These are phyloP conservation scores for Ophiosphaerella narmari DNA, from an alignment of 2,329 filamentous ascomycete genomes.

Conservation along the genomic window DNA sequence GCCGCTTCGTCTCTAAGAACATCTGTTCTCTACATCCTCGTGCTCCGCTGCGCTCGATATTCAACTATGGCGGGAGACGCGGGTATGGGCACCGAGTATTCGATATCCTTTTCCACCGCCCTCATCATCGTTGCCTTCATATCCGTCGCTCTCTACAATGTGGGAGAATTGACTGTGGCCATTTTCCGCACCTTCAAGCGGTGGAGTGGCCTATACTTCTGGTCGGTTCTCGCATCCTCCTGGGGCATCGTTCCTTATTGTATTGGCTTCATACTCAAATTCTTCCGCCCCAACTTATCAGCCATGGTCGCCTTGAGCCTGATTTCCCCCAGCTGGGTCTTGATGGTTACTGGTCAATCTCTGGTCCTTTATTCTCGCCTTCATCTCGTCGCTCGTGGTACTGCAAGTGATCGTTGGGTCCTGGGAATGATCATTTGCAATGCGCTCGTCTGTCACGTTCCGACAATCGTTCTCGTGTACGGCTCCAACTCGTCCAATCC, in stretches of 20 bases:
- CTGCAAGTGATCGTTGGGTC: conserved; percentile 40
- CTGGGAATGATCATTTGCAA: conserved; percentile 58
- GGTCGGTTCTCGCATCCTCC: conserved; percentile 14
- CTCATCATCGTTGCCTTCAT: conserved; percentile 17
- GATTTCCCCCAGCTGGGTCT: conserved; percentile 57
- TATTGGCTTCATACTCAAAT: conserved; percentile 17
- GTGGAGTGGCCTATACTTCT: conserved; percentile 19
- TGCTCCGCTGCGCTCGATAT: too few relatives aligned
- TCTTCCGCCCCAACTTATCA: conserved; percentile 10
- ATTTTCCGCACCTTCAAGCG: conserved; percentile 20
- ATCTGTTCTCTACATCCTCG: too few relatives aligned
- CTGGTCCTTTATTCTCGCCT: conserved; percentile 64
- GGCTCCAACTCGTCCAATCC: conserved; percentile 47
- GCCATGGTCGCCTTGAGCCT: conserved; percentile 46
- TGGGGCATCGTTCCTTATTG: conserved; percentile 15
- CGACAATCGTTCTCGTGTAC: conserved; percentile 58
- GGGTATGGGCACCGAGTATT: conserved; percentile 11
- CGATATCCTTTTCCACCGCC: conserved; percentile 8
- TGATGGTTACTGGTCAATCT: conserved; percentile 64
- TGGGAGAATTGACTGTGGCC: conserved; percentile 19
- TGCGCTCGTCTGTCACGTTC: conserved; percentile 48
- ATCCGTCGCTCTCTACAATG: conserved; percentile 21
- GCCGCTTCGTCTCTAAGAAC: too few relatives aligned
- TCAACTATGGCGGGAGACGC: not conserved
- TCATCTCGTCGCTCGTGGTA: conserved; percentile 16